Base-by-base conservation (phyloP, 805 yeast species). In the Saccharomycopsis lassenensis region DNA sequence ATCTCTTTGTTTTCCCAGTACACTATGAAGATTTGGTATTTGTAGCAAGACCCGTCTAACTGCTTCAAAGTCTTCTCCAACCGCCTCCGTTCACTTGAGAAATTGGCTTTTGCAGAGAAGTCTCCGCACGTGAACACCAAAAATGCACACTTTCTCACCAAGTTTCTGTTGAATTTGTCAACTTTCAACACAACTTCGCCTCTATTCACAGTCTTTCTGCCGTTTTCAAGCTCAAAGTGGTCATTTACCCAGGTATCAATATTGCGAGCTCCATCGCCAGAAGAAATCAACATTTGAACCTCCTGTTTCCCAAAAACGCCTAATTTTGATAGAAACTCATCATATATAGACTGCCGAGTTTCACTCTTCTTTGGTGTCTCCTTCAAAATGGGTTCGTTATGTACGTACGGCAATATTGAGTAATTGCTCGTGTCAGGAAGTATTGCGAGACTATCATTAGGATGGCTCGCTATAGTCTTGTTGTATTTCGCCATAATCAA, bases 71-170 rank as follows among this genome's bases (percentile, higher is more conserved):
- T 50, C 40, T 62, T 62, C 11, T 41, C 46, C 23, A 70, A 51
- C 5, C 58, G 53, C 4, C 42, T 40, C 17, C 56, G 47, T 40
- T 69, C 75, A n/a, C 58, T 33, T 7, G 37, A 37, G 18, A 67
- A 48, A 41, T 65, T 68, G 5, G 48, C 51, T n/a, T 43, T 35
- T 17, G 46, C 43, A 7, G 40, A 29, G 5, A 30, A 4, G 8
- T 35, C 24, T 2, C 81, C 81, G 44, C 75, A 61, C 44, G 72
- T 76, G 46, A 74, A 59, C 3, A 76, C 43, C 4, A 76, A 36
- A 35, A 69, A 62, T 1, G 66, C 58, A 4, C 67, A 51, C 16
- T 55, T 52, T 19, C 55, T 48, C 45, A 69, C 69, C 33, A 58
- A 58, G 6, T 52, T 52, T 21, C 56, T 56, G 17, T 58, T 51